phyloP scores from a whole-genome alignment of 805 yeast species.

The Pichia californica region DNA sequence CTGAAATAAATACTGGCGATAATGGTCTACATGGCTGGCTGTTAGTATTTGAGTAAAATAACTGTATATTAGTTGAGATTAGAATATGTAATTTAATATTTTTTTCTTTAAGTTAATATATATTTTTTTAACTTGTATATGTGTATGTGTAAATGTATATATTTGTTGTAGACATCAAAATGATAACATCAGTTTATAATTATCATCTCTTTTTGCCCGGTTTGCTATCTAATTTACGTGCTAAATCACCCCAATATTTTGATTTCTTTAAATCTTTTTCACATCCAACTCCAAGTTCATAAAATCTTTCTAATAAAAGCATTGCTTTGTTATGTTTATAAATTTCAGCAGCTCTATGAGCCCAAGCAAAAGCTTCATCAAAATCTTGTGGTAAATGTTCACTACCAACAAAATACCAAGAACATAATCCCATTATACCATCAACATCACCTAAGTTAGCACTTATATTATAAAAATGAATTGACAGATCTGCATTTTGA shows the following conservation, averaged over 20 bases:
- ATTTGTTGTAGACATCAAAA: no score
- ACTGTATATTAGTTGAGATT: no score
- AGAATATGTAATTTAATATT: no score
- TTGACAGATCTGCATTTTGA: constrained; percentile 74
- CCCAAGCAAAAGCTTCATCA: constrained; percentile 92
- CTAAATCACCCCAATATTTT: constrained; percentile 66
- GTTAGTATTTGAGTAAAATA: no score
- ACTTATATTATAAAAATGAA: constrained; percentile 89
- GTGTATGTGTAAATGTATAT: no score
- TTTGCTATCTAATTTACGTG: constrained; percentile 38
- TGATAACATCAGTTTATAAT: no score
- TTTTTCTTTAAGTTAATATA: no score
- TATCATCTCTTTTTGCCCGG: background rate
- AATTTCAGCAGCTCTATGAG: constrained; percentile 67
- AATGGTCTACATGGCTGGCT: no score
- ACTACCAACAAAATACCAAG: constrained; percentile 93
- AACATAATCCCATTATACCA: constrained; percentile 90
- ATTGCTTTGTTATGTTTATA: constrained; percentile 76
- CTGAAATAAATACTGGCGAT: no score
- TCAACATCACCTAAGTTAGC: constrained; percentile 83
- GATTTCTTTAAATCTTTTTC: constrained; percentile 50
- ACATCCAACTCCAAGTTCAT: constrained; percentile 85
- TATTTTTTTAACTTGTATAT: no score
- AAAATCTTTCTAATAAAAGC: constrained; percentile 75
- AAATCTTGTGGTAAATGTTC: constrained; percentile 80